phyloP scores from a whole-genome alignment of 495 filamentous ascomycete genomes.

The Lophium mytilinum region DNA sequence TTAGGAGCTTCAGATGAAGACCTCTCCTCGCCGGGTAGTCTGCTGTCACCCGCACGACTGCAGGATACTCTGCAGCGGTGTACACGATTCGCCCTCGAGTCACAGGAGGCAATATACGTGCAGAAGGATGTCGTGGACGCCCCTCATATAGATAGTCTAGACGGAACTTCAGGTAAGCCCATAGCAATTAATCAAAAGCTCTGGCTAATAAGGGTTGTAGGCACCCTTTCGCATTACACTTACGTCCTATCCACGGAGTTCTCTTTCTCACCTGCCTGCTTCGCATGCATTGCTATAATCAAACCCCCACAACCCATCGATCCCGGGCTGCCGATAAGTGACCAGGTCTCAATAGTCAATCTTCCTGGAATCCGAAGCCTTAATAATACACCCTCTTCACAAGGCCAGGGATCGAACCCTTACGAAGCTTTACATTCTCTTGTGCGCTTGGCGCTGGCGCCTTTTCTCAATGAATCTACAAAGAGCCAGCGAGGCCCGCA shows the following conservation, averaged over 20 bases:
- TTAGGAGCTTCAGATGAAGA: conserved; percentile 77
- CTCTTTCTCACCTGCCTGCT: conserved; percentile 65
- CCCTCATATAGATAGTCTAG: conserved; percentile 36
- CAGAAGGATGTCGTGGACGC: conserved; percentile 63
- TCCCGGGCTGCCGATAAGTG: conserved; percentile 62
- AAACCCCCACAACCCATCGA: conserved; percentile 86
- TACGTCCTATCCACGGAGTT: conserved; percentile 79
- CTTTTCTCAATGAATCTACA: conserved; percentile 92
- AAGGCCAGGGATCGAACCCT: conserved; percentile 66
- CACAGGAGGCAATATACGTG: conserved; percentile 80
- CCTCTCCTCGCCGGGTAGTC: conserved; percentile 68
- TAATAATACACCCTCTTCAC: conserved; percentile 53
- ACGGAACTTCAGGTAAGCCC: conserved; percentile 41
- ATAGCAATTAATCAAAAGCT: conserved; percentile 3
- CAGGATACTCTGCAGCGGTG: conserved; percentile 79
- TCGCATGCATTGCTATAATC: conserved; percentile 76
- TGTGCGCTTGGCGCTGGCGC: conserved; percentile 77
- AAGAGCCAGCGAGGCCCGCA: conserved; percentile 65
- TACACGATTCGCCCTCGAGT: conserved; percentile 78
- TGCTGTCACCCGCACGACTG: conserved; percentile 63
- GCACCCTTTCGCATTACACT: conserved; percentile 44
- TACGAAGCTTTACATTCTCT: conserved; percentile 84
- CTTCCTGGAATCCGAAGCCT: conserved; percentile 69
- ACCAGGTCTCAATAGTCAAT: conserved; percentile 86
- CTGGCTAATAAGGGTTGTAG: conserved; percentile 22